Evolutionary conservation across 2,329 filamentous ascomycete species (phyloP).

Genomic region (Sporothrix pseudoabietina): DNA sequence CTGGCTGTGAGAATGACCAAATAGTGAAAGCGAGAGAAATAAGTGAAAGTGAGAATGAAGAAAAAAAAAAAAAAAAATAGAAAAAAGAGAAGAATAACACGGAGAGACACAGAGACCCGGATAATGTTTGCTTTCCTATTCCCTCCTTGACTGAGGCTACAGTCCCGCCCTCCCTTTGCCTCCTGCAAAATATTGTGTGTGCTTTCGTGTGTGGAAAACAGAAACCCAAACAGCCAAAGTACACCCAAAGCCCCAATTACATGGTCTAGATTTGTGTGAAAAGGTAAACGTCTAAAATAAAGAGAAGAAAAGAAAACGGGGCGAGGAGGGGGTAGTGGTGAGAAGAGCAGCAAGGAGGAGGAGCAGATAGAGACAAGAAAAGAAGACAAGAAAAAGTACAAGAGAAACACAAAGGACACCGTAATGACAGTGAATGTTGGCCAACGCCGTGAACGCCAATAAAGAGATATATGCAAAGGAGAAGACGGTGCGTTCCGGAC

Average conservation of each 20-base stretch:
- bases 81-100: neutral
- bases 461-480: neutral
- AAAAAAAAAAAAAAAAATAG: neutral
- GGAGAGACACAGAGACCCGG: neutral
- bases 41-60: neutral
- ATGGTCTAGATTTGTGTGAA: neutral
- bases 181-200: neutral
- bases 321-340: neutral
- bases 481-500: neutral
- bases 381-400: neutral
- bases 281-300: neutral
- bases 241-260: slow-evolving; percentile 17
- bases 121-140: slow-evolving; percentile 7
- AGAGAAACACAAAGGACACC: neutral
- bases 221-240: neutral
- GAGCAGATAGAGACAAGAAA: neutral
- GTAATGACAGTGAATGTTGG: neutral
- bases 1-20: neutral
- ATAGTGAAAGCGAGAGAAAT: neutral
- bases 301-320: neutral
- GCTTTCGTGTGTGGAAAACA: neutral
- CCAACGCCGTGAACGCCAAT: neutral
- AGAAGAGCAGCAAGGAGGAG: slow-evolving; percentile 3
- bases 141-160: neutral
- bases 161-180: neutral